Base-by-base conservation (phyloP, 306 rosid species). In the Trifolium dubium region DNA sequence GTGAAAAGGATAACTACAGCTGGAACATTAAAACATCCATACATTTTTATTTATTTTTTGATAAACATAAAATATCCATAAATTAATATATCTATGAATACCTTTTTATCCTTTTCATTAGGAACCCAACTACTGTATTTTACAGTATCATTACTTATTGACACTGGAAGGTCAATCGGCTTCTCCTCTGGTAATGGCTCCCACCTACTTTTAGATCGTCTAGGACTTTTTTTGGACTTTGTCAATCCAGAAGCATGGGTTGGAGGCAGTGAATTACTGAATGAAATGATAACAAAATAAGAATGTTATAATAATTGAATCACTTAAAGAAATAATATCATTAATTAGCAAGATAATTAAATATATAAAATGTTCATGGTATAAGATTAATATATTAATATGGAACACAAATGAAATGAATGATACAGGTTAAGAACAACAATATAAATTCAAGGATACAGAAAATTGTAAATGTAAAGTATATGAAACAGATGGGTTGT, bases 181-280 rank as follows among this genome's bases (percentile, higher is more conserved):
- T 83, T 94, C 81, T 88, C 99, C 86, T 87, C 98, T 2, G 85
- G 88, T 76, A 95, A 72, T 75, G 99, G 99, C 81, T 95, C 99
- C 99, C 99, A 95, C 82, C 99, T 87, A 80, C 99, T 95, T 85
- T 83, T 94, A 54, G 90, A 80, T 78, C 89, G 88, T 70, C 90
- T 88, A 13, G 99, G 99, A 87, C 96, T 94, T 80, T 86, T 85
- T 75, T 86, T 92, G 75, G 67, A 80, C 79, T 89, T 89, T 31
- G 89, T 82, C 87, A 85, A 82, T 40, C 75, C 71, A 30, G 85
- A 86, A 67, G 77, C 81, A 64, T 75, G 83, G 67, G 73, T 62
- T 47, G 85, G 79, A 79, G 76, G 72, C 72, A 67, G 83, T 72
- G 83, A 81, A 71, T 79, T 85, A 78, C 92, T 79, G 90, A 85